These are phyloP conservation scores for Orobanche coerulescens DNA, from an alignment of 257 asterid genomes.

Conservation along the genomic window DNA sequence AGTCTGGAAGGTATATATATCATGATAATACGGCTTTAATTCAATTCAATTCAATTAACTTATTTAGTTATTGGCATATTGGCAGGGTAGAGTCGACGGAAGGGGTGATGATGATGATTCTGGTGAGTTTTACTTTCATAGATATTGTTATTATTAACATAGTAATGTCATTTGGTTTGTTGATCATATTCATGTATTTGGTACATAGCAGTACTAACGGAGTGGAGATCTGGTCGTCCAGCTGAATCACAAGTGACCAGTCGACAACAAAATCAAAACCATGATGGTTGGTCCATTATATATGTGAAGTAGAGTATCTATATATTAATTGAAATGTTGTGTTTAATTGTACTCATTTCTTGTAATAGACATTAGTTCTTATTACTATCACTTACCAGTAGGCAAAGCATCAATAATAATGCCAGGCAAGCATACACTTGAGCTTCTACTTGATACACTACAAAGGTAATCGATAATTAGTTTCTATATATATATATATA, in stretches of 20 bases:
- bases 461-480: slow-evolving; percentile 40
- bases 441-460: slow-evolving; percentile 64
- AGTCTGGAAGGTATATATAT: slow-evolving; percentile 40
- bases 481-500: background rate
- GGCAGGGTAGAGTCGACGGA: slow-evolving; percentile 34
- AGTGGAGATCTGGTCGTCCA: slow-evolving; percentile 27
- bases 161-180: background rate
- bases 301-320: too few relatives aligned
- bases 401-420: slow-evolving; percentile 31
- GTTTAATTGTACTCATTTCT: background rate
- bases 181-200: too few relatives aligned
- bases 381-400: background rate
- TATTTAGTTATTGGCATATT: background rate
- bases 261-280: slow-evolving; percentile 7
- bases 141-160: background rate
- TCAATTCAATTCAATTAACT: too few relatives aligned
- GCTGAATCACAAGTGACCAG: background rate
- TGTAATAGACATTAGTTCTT: too few relatives aligned
- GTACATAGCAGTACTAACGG: slow-evolving; percentile 20
- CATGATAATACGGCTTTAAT: too few relatives aligned
- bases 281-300: slow-evolving; percentile 8
- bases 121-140: slow-evolving; percentile 20
- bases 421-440: slow-evolving; percentile 61
- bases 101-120: slow-evolving; percentile 21
- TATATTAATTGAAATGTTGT: background rate